These are phyloP conservation scores for Microdochium trichocladiopsis DNA, from an alignment of 2,329 filamentous ascomycete species.

Conservation along the genomic window DNA sequence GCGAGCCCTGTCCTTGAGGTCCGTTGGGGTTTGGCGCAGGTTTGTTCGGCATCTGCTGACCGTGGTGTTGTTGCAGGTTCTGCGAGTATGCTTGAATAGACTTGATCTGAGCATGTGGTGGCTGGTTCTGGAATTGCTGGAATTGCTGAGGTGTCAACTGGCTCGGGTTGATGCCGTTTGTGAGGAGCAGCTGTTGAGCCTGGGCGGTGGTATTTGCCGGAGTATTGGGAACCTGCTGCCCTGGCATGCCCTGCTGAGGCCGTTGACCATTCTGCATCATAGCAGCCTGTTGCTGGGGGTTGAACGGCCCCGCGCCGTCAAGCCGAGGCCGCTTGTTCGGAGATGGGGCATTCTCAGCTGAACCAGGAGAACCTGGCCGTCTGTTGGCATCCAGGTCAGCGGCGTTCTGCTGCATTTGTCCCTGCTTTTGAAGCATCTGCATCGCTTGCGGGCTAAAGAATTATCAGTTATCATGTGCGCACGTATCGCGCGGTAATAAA, in stretches of 20 bases:
- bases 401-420: slow-evolving; percentile 81
- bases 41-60: slow-evolving; percentile 67
- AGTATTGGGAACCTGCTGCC: background rate
- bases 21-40: slow-evolving; percentile 42
- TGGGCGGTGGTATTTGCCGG: slow-evolving; percentile 27
- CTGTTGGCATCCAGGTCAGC: slow-evolving; percentile 81
- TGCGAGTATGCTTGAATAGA: slow-evolving; percentile 83
- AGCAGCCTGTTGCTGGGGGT: slow-evolving; percentile 63
- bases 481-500: background rate
- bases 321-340: slow-evolving; percentile 86
- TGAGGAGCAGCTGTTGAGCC: slow-evolving; percentile 54
- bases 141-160: slow-evolving; percentile 72
- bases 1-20: slow-evolving; percentile 72
- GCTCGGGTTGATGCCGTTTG: slow-evolving; percentile 69
- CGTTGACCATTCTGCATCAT: slow-evolving; percentile 70
- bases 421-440: slow-evolving; percentile 66
- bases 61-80: slow-evolving; percentile 76
- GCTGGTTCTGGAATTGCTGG: slow-evolving; percentile 49
- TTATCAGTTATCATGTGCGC: background rate
- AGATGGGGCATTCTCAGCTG: slow-evolving; percentile 82
- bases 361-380: slow-evolving; percentile 73
- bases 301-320: slow-evolving; percentile 65
- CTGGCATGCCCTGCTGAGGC: slow-evolving; percentile 41
- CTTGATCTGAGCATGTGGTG: slow-evolving; percentile 65
- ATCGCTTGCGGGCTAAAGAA: slow-evolving; percentile 56